Conservation (phyloP, 768 basidiomycete genomes). For the Pilatotrama ljubarskyi region DNA sequence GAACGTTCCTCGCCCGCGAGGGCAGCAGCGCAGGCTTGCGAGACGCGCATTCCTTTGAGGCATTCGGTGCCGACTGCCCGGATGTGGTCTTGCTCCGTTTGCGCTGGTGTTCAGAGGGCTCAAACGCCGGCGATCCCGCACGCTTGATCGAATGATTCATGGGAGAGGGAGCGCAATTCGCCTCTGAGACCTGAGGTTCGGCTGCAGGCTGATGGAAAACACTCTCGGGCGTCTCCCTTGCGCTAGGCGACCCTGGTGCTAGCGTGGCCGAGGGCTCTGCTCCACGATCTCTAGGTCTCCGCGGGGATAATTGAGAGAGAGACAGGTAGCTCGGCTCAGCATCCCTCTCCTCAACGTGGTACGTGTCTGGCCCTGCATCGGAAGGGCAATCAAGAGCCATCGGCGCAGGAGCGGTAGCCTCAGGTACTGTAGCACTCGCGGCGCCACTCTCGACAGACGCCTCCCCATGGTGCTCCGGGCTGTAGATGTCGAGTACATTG, state of each 20-base stretch:
- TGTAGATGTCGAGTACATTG: not conserved
- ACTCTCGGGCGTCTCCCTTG: constrained; percentile 8
- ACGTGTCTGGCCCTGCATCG: not conserved
- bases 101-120: constrained; percentile 22
- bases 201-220: constrained; percentile 4
- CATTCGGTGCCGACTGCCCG: constrained; percentile 12
- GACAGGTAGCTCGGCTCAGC: constrained; percentile 33
- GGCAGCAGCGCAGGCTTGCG: constrained; percentile 19
- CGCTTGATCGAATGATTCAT: constrained; percentile 52
- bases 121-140: constrained; percentile 31
- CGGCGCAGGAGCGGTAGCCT: not conserved
- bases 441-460: not conserved
- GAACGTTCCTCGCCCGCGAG: constrained; percentile 22
- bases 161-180: constrained; percentile 35
- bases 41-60: constrained; percentile 9
- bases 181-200: constrained; percentile 7
- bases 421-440: not conserved
- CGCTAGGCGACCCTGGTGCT: not conserved
- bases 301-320: constrained; percentile 54
- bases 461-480: constrained; percentile 2
- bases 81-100: constrained; percentile 36
- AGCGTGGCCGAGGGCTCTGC: not conserved
- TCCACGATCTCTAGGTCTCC: constrained; percentile 22
- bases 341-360: not conserved
- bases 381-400: not conserved